Conservation (phyloP, 495 filamentous ascomycete genomes). For the Sabuloglossum arenarium region DNA sequence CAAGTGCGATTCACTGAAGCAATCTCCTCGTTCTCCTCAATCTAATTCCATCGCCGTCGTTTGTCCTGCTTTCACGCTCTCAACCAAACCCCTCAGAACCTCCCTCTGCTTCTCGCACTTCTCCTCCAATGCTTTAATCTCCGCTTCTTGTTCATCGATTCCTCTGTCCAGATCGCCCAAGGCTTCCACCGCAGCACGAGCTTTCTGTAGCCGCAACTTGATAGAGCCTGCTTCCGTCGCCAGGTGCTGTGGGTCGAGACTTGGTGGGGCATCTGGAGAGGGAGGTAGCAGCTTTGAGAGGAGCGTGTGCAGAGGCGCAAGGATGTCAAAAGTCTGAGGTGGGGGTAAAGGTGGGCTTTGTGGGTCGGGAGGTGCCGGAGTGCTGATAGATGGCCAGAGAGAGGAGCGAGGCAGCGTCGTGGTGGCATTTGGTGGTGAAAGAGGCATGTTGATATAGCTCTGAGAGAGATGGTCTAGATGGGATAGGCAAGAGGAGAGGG, state of each 20-base stretch:
- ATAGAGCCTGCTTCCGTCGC: conserved; percentile 34
- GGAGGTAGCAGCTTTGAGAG: conserved; percentile 45
- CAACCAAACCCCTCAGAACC: conserved; percentile 9
- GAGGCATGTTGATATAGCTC: neutral
- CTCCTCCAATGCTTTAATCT: conserved; percentile 58
- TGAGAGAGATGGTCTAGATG: neutral
- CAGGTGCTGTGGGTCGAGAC: conserved; percentile 9
- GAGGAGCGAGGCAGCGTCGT: conserved; percentile 3
- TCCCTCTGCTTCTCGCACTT: conserved; percentile 15
- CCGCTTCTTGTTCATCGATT: conserved; percentile 58
- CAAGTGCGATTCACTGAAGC: no score
- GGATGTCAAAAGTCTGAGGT: conserved; percentile 53
- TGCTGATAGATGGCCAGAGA: conserved; percentile 14
- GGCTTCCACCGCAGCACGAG: conserved; percentile 39
- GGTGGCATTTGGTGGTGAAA: neutral
- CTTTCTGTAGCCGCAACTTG: conserved; percentile 62
- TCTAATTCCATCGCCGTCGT: neutral
- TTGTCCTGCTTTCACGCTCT: neutral
- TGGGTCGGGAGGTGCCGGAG: conserved; percentile 9
- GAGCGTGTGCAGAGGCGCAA: conserved; percentile 61
- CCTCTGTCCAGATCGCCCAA: conserved; percentile 55
- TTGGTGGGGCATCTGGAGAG: conserved; percentile 10
- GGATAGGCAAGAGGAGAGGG: neutral
- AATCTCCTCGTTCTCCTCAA: neutral
- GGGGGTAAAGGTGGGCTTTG: conserved; percentile 19